A percentile compares a stretch with the other conserved stretches of the same genome.
phyloP scores from a whole-genome alignment of 2,329 filamentous ascomycete species.

The Endothia cerciana region DNA sequence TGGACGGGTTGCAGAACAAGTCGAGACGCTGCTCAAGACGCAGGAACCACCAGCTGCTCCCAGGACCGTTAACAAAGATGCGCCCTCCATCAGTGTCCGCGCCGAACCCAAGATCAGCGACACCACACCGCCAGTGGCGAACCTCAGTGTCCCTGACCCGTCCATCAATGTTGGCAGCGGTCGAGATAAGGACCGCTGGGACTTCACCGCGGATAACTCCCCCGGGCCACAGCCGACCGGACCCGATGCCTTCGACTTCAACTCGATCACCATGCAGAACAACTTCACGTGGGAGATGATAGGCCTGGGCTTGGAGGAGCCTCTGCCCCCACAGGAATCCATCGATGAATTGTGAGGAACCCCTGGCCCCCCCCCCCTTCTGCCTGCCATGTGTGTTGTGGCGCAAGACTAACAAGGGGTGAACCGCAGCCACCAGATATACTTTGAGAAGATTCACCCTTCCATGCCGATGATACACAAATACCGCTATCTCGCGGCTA shows the following conservation, averaged over 20 bases:
- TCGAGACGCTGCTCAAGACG: slow-evolving; percentile 86
- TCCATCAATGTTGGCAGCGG: slow-evolving; percentile 51
- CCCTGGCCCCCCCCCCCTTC: background rate
- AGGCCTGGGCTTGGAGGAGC: slow-evolving; percentile 62
- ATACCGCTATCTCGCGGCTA: slow-evolving; percentile 82
- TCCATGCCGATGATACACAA: slow-evolving; percentile 88
- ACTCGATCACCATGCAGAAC: slow-evolving; percentile 54
- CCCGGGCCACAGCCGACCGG: slow-evolving; percentile 38
- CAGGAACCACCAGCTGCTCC: slow-evolving; percentile 58
- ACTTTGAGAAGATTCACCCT: slow-evolving; percentile 88
- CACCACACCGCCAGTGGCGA: slow-evolving; percentile 36
- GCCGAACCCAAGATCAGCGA: slow-evolving; percentile 37
- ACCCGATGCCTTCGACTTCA: slow-evolving; percentile 64
- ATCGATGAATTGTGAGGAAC: slow-evolving; percentile 76
- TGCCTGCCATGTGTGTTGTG: background rate
- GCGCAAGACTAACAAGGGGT: slow-evolving; percentile 1
- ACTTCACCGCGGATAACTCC: slow-evolving; percentile 58
- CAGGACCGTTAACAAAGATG: slow-evolving; percentile 21
- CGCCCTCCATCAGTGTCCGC: slow-evolving; percentile 36
- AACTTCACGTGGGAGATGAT: slow-evolving; percentile 81
- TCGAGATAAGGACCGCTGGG: slow-evolving; percentile 58
- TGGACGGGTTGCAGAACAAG: slow-evolving; percentile 68
- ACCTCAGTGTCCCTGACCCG: slow-evolving; percentile 50
- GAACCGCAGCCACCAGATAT: slow-evolving; percentile 70
- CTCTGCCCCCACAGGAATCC: slow-evolving; percentile 60